Evolutionary conservation across 2,329 filamentous ascomycete species (phyloP), one percentile per base, ranked within the genome.

Genomic region (Ophiostoma piceae): DNA sequence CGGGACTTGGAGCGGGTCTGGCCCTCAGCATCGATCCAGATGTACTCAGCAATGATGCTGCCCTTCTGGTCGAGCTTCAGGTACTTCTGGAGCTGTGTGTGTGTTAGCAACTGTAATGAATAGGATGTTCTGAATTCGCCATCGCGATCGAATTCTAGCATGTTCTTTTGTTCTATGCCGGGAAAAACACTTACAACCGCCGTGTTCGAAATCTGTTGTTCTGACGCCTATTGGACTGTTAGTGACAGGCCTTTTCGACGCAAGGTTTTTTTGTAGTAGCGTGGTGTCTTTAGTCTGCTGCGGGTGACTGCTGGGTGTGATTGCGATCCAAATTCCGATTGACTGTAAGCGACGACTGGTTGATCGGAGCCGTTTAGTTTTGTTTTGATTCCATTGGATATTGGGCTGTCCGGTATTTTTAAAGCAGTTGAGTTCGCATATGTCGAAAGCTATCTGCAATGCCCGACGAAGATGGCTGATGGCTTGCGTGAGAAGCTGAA

Each of bases 1-100:
- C 93, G 96, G 79, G 91, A 94, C 86, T 98, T 99, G 80, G 93
- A 97, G 77, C 95, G 93, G 76, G 92, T 87, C 77, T 90, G 90
- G 79, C 94, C 93, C 74, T 83, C 82, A 74, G 91, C 85, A 79
- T 97, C 94, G 80, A 97, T 91, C 94, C 94, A 97, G 73, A 75
- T 72, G 72, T 75, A 75, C 75, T 82, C 73, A 19, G 93, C 94
- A 82, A 97, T 95, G 79, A 96, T 85, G 76, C 83, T 84, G 80
- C 93, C 94, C 81, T 90, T 92, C 85, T 98, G 94, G 80, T 93
- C 90, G 77, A 98, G 91, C 78, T 85, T 85, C 83, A 95, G 88
- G 87, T 94, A 98, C 83, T 97, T 97, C 81, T 90, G 84, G 81
- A 97, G 89, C 92, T 97, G 68, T 19, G n/a, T n/a, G 64, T 16